phyloP scores from a whole-genome alignment of 805 yeast genomes.

The Zygosaccharomyces bailii region DNA sequence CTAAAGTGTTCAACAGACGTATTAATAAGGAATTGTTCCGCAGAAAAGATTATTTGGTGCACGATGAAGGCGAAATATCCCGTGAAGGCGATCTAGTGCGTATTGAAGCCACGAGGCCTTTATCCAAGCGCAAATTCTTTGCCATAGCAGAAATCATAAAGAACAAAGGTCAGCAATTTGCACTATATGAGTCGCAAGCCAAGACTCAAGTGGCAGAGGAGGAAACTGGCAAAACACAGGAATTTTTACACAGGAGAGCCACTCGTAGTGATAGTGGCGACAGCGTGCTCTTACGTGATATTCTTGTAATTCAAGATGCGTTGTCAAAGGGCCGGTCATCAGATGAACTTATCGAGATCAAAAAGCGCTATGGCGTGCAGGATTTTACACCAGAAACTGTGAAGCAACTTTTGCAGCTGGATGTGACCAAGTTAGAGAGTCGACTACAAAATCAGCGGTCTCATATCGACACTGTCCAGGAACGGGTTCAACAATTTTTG shows the following conservation, averaged over 20 bases:
- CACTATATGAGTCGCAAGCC: slow-evolving; percentile 70
- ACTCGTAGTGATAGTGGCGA: slow-evolving; percentile 31
- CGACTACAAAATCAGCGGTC: slow-evolving; percentile 28
- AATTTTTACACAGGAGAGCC: slow-evolving; percentile 51
- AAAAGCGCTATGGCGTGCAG: slow-evolving; percentile 44
- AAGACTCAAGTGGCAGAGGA: slow-evolving; percentile 62
- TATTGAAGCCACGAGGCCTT: slow-evolving; percentile 83
- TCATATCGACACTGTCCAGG: slow-evolving; percentile 38
- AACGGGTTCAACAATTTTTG: slow-evolving; percentile 37
- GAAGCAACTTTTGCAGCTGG: slow-evolving; percentile 39
- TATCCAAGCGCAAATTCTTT: slow-evolving; percentile 77
- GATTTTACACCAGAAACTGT: slow-evolving; percentile 46
- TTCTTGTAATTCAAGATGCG: slow-evolving; percentile 30
- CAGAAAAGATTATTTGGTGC: slow-evolving; percentile 83
- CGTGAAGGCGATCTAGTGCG: slow-evolving; percentile 95
- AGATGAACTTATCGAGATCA: slow-evolving; percentile 39
- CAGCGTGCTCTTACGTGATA: slow-evolving; percentile 31
- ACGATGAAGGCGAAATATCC: slow-evolving; percentile 87
- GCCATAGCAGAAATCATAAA: slow-evolving; percentile 89
- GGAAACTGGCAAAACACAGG: slow-evolving; percentile 53
- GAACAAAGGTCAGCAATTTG: slow-evolving; percentile 90
- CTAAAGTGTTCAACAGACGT: slow-evolving; percentile 63
- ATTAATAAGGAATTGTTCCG: slow-evolving; percentile 73
- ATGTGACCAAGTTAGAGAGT: slow-evolving; percentile 34
- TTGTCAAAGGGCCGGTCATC: slow-evolving; percentile 36